Percentiles rank a stretch among this genome's conserved stretches.
These are phyloP conservation scores for Arabidopsis lyrata DNA, from an alignment of 441 rosid genomes.

Conservation along the genomic window DNA sequence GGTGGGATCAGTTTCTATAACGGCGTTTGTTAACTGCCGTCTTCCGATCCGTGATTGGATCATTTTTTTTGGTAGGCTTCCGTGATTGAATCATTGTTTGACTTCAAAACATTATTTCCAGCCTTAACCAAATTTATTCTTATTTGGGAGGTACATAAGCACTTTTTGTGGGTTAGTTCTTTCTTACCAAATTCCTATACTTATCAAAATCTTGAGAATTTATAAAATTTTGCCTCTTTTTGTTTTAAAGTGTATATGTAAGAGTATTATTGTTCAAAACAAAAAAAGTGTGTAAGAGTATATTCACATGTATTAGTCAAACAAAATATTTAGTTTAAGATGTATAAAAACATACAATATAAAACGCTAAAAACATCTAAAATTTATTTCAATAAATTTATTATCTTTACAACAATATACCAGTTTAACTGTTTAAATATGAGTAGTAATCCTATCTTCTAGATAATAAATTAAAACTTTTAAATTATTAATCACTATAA, in stretches of 20 bases:
- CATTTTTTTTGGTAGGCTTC: neutral
- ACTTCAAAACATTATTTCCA: conserved; percentile 10
- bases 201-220: neutral
- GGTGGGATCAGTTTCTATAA: conserved; percentile 18
- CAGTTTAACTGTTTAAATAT: neutral
- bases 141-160: conserved; percentile 16
- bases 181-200: conserved; percentile 13
- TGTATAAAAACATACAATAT: too few species aligned
- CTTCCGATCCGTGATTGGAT: conserved; percentile 17
- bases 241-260: too few species aligned
- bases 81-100: conserved; percentile 20
- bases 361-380: neutral
- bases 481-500: neutral
- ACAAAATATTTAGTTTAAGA: neutral
- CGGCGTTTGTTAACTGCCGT: conserved; percentile 29
- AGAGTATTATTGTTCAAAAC: too few species aligned
- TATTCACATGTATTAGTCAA: neutral
- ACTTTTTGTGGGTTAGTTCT: neutral
- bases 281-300: neutral
- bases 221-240: neutral
- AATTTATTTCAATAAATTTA: neutral
- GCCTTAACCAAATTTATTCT: neutral
- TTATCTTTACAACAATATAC: neutral
- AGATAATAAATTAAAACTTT: neutral
- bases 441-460: neutral